phyloP scores from a whole-genome alignment of 2,329 filamentous ascomycete genomes.

The Clonostachys sp. region DNA sequence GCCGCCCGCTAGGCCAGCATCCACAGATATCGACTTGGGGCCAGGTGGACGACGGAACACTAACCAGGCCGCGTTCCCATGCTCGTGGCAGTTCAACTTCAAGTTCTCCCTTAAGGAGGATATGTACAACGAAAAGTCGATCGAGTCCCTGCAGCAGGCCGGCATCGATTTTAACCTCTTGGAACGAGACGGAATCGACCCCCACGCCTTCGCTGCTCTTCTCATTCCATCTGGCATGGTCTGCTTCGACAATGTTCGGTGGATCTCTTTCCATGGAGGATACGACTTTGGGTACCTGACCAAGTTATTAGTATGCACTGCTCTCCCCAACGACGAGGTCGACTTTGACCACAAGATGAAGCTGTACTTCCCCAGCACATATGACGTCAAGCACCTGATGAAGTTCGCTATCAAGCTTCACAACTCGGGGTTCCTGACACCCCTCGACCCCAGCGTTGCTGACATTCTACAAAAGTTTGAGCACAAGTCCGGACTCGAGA shows the following conservation, averaged over 20 bases:
- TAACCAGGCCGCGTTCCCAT: constrained; percentile 58
- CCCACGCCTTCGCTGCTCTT: constrained; percentile 80
- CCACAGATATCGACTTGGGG: constrained; percentile 25
- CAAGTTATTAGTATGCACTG: constrained; percentile 81
- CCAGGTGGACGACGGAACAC: constrained; percentile 30
- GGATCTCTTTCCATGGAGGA: constrained; percentile 96
- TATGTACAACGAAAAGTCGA: constrained; percentile 96
- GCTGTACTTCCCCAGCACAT: constrained; percentile 88
- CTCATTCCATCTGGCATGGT: constrained; percentile 91
- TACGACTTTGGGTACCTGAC: constrained; percentile 98
- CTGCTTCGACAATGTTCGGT: constrained; percentile 81
- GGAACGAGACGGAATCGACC: constrained; percentile 85
- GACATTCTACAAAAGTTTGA: constrained; percentile 83
- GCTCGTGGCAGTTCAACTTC: constrained; percentile 99
- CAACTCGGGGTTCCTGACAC: constrained; percentile 57
- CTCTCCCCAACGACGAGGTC: constrained; percentile 82
- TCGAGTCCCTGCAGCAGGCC: constrained; percentile 82
- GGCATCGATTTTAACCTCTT: constrained; percentile 89
- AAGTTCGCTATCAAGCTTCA: constrained; percentile 76
- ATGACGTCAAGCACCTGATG: constrained; percentile 97
- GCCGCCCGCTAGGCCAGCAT: constrained; percentile 63
- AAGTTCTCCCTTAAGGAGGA: constrained; percentile 90
- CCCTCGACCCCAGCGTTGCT: constrained; percentile 57
- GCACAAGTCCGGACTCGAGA: constrained; percentile 86
- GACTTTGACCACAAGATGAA: constrained; percentile 87